Conservation (phyloP, 352 stramenopile genomes). For the Phytophthora pistaciae region DNA sequence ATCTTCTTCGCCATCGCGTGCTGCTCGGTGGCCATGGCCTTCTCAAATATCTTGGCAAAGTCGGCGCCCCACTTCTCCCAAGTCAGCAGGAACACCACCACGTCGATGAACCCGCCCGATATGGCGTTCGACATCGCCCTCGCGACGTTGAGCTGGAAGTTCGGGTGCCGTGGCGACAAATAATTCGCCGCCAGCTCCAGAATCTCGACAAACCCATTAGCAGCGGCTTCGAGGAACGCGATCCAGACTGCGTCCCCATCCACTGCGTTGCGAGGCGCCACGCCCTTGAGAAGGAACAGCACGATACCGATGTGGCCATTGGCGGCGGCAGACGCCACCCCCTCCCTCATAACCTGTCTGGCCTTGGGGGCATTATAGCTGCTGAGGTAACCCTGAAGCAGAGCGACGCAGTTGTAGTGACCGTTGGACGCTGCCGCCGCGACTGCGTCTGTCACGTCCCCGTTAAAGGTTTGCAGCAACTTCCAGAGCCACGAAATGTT, state of each 20-base stretch:
- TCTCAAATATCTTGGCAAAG: not conserved
- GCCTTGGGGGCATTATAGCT: not conserved
- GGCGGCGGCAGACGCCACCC: too few relatives aligned
- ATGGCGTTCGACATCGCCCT: not conserved
- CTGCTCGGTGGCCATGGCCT: not conserved
- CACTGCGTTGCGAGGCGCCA: too few relatives aligned
- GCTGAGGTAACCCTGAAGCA: not conserved
- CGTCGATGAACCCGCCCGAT: not conserved
- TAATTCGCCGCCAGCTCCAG: too few relatives aligned
- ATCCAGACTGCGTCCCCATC: too few relatives aligned
- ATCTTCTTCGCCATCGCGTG: not conserved
- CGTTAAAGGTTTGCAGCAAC: not conserved
- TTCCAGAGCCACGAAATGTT: too few relatives aligned
- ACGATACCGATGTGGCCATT: too few relatives aligned
- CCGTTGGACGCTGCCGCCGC: not conserved
- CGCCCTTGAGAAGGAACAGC: too few relatives aligned
- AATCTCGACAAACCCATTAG: too few relatives aligned
- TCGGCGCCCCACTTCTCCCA: not conserved
- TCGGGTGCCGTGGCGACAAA: too few relatives aligned
- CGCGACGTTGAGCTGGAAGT: too few relatives aligned
- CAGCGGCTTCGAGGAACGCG: too few relatives aligned
- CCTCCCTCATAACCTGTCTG: too few relatives aligned
- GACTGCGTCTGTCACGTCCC: not conserved
- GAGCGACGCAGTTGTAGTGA: not conserved
- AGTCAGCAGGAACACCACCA: not conserved